Evolutionary conservation across 2,329 filamentous ascomycete genomes (phyloP).

Genomic region (Fusarium compactum): DNA sequence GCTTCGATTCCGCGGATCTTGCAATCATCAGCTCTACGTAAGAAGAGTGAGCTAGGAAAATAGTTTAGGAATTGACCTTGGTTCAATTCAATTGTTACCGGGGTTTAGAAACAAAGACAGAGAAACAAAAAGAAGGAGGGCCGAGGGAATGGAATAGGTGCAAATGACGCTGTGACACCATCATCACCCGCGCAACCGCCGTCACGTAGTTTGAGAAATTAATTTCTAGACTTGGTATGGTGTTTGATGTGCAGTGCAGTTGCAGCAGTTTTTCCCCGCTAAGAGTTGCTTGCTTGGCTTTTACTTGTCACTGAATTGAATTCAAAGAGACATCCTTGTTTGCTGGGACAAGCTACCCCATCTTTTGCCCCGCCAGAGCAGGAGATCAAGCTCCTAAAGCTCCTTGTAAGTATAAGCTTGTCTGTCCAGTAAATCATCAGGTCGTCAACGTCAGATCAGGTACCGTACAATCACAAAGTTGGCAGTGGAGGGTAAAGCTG

Average conservation of each 20-base stretch:
- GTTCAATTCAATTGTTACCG: not conserved
- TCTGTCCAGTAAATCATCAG: not conserved
- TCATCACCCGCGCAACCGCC: constrained; percentile 36
- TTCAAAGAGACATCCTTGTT: constrained; percentile 10
- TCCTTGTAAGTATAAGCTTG: not conserved
- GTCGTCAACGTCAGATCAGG: constrained; percentile 35
- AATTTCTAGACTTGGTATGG: constrained; percentile 17
- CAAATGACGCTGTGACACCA: constrained; percentile 47
- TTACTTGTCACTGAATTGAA: constrained; percentile 4
- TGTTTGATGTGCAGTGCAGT: not conserved
- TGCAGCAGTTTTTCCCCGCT: constrained; percentile 8
- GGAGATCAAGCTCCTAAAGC: constrained; percentile 34
- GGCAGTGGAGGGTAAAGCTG: constrained; percentile 15
- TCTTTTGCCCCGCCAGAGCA: constrained; percentile 29
- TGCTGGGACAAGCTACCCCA: constrained; percentile 29
- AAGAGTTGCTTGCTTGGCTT: constrained; percentile 17
- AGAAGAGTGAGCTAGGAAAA: not conserved
- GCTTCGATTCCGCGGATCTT: constrained; percentile 17
- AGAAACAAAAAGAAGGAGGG: not conserved
- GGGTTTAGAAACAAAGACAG: not conserved
- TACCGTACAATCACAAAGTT: constrained; percentile 21
- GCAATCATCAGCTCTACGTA: constrained; percentile 2
- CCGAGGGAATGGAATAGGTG: constrained; percentile 29
- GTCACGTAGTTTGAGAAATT: constrained; percentile 11
- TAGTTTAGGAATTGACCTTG: not conserved